Evolutionary conservation across 768 basidiomycete species (phyloP).

Genomic region (Boletus sensibilis): DNA sequence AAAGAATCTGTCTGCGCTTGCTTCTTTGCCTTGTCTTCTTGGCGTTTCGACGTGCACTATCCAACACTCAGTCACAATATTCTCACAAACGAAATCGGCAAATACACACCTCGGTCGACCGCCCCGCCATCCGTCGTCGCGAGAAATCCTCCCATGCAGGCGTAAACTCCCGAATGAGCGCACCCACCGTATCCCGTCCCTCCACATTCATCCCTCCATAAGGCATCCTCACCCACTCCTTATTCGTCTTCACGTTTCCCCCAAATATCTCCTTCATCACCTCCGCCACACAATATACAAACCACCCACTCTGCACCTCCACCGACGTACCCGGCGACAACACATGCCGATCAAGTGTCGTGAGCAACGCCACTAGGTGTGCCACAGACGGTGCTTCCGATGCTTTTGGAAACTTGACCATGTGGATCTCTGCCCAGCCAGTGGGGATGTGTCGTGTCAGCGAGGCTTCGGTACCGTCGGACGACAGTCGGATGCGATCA

Average conservation of each 20-base stretch:
- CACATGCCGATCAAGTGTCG: not conserved
- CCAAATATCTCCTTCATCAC: slow-evolving; percentile 12
- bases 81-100: too few relatives aligned
- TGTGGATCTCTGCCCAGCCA: not conserved
- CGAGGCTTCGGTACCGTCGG: not conserved
- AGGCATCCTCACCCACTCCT: slow-evolving; percentile 9
- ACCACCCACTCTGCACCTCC: slow-evolving; percentile 9
- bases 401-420: not conserved
- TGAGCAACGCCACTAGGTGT: slow-evolving; percentile 2
- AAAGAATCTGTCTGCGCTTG: slow-evolving; percentile 3
- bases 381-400: not conserved
- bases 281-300: slow-evolving; percentile 12
- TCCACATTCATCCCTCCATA: slow-evolving; percentile 14
- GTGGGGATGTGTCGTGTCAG: not conserved
- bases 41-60: not conserved
- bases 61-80: not conserved
- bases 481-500: not conserved
- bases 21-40: slow-evolving; percentile 1
- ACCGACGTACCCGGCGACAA: not conserved
- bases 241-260: slow-evolving; percentile 8
- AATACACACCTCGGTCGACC: not conserved
- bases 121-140: not conserved
- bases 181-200: slow-evolving; percentile 1
- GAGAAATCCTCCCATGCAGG: slow-evolving; percentile 8
- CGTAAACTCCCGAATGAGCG: slow-evolving; percentile 11